Evolutionary conservation across 2,329 filamentous ascomycete genomes (phyloP), one percentile per base, ranked within the genome.

Genomic region (Nemania sp.): DNA sequence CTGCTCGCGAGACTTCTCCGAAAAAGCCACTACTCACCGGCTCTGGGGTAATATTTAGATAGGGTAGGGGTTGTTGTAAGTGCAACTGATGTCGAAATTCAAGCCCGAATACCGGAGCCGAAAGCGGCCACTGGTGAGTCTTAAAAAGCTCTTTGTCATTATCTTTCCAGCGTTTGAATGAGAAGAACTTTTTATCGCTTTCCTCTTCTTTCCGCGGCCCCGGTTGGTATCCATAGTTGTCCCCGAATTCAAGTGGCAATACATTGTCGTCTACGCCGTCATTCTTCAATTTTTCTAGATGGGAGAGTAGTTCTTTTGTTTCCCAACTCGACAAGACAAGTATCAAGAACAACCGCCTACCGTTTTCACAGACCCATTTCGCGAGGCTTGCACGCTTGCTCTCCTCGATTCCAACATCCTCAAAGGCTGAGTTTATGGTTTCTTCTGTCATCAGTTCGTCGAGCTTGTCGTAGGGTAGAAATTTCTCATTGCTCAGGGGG

Each of bases 361-460:
- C 22, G n/a, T 22, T 55, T 15, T 67, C 4, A 49, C 60, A 38
- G 5, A 67, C 55, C 65, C 65, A 67, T 64, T 29, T 13, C 18
- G 49, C 60, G 41, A 67, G 60, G 26, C 55, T 59, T 13, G 54
- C 53, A 43, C 59, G 38, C 18, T 51, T 2, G 24, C 41, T 5
- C 35, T 60, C 24, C 32, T 62, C 29, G 24, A 64, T 64, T 27
- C 20, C 41, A n/a, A 60, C 63, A 8, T 67, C 65, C 29, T 51
- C 54, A 35, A 67, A 49, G 43, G n/a, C 49, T 29, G 52, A 56
- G 2, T 64, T 49, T 11, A 67, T 41, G 41, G 6, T 64, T 22
- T 59, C 24, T 60, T 51, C 54, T 47, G 59, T 67, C 1, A 64
- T 60, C n/a, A 67, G 55, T 22, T 67, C 47, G 52, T 67, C 27